A percentile compares a stretch with the other conserved stretches of the same genome.
Evolutionary conservation across 306 rosid species (phyloP).

Genomic region (Fragaria nilgerrensis): DNA sequence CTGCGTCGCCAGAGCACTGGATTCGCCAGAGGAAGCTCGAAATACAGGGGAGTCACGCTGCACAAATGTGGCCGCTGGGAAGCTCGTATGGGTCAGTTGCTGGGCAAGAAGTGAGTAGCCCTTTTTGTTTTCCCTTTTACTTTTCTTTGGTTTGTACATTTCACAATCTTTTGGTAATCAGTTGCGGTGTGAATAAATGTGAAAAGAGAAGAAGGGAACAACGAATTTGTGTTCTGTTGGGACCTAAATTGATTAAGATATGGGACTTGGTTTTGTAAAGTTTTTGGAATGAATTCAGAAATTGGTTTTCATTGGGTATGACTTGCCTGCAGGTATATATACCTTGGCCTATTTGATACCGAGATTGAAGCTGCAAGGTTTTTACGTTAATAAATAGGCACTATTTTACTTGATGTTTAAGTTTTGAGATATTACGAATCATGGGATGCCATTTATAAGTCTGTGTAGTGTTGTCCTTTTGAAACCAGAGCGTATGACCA

Average conservation of each 20-base stretch:
- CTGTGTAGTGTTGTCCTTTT: slow-evolving; percentile 23
- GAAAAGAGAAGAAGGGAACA: neutral
- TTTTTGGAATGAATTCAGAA: slow-evolving; percentile 26
- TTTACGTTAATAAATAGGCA: slow-evolving; percentile 21
- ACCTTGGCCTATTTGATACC: slow-evolving; percentile 90
- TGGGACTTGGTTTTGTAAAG: neutral
- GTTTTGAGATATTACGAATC: slow-evolving; percentile 17
- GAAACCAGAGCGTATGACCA: slow-evolving; percentile 79
- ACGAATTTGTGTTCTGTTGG: neutral
- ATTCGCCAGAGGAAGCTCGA: slow-evolving; percentile 88
- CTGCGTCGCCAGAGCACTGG: slow-evolving; percentile 94
- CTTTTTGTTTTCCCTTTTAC: neutral
- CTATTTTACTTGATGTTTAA: slow-evolving; percentile 11
- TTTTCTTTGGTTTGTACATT: neutral
- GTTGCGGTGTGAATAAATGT: neutral
- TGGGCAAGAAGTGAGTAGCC: slow-evolving; percentile 73
- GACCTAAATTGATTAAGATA: neutral
- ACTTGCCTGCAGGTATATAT: slow-evolving; percentile 78
- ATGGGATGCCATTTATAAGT: slow-evolving; percentile 3
- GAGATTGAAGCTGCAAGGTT: slow-evolving; percentile 98
- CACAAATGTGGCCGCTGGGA: slow-evolving; percentile 99
- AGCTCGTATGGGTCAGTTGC: slow-evolving; percentile 97
- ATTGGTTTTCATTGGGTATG: slow-evolving; percentile 32
- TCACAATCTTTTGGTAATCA: neutral
- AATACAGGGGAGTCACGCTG: slow-evolving; percentile 86